These are phyloP conservation scores for Balansia obtecta DNA, from an alignment of 2,329 filamentous ascomycete genomes.

Conservation along the genomic window DNA sequence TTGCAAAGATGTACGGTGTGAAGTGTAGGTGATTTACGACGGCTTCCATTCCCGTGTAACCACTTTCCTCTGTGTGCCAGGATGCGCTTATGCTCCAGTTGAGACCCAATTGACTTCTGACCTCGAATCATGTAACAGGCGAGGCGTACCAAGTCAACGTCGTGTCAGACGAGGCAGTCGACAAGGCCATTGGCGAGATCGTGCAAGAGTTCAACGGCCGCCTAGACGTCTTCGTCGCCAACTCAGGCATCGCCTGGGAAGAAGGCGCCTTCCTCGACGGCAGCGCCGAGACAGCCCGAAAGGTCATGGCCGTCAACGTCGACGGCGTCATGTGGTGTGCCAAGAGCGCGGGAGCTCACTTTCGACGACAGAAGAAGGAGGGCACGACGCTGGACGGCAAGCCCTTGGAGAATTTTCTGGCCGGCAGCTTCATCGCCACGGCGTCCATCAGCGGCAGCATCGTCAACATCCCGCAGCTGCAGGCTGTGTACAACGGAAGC, in stretches of 20 bases:
- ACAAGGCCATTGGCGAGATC: conserved; percentile 37
- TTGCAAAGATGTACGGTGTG: conserved; percentile 54
- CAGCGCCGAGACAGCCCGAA: conserved; percentile 48
- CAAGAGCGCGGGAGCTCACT: conserved; percentile 55
- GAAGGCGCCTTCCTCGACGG: conserved; percentile 56
- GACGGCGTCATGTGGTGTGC: conserved; percentile 72
- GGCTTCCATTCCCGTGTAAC: not conserved
- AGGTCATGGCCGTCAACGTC: conserved; percentile 59
- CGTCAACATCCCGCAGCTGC: conserved; percentile 64
- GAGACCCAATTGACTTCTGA: not conserved
- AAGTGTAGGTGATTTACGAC: conserved; percentile 37
- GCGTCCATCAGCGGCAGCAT: conserved; percentile 70
- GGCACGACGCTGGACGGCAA: conserved; percentile 50
- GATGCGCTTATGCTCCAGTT: not conserved
- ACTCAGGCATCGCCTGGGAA: conserved; percentile 64
- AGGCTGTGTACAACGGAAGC: conserved; percentile 61
- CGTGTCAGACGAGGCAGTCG: conserved; percentile 37
- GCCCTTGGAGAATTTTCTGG: conserved; percentile 44
- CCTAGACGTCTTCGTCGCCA: conserved; percentile 69
- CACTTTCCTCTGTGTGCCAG: not conserved
- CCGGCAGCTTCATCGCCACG: conserved; percentile 65
- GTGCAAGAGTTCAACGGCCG: conserved; percentile 59
- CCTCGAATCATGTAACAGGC: conserved; percentile 5
- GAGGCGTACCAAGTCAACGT: conserved; percentile 46
- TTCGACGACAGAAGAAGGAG: conserved; percentile 56